These are phyloP conservation scores for Ophiocordyceps unilateralis DNA, from an alignment of 2,329 filamentous ascomycete species.

Conservation along the genomic window DNA sequence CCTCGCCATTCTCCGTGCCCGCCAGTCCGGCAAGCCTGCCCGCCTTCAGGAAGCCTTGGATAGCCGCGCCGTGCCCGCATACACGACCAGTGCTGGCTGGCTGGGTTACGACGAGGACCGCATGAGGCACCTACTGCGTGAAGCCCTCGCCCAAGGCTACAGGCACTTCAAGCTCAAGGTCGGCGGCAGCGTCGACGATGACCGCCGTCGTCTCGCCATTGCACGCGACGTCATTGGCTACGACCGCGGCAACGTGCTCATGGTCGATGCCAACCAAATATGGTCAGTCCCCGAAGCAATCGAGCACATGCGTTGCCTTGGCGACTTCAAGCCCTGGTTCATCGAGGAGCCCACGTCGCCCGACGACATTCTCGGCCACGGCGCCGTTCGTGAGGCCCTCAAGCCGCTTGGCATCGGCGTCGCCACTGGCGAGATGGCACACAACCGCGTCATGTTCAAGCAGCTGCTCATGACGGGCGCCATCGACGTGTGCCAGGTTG, in stretches of 20 bases:
- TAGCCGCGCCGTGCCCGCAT: conserved; percentile 67
- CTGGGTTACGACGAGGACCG: conserved; percentile 80
- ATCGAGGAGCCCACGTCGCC: conserved; percentile 89
- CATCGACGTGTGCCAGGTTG: conserved; percentile 78
- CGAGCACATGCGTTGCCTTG: conserved; percentile 66
- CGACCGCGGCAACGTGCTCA: conserved; percentile 68
- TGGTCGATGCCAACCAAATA: conserved; percentile 88
- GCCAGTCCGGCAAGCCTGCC: conserved; percentile 49
- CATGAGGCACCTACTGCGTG: conserved; percentile 56
- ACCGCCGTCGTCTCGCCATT: conserved; percentile 52
- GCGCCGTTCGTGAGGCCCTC: conserved; percentile 66
- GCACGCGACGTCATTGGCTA: conserved; percentile 68
- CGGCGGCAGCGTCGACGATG: conserved; percentile 53
- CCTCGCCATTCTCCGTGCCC: conserved; percentile 47
- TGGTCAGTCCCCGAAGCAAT: conserved; percentile 87
- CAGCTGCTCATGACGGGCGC: conserved; percentile 66
- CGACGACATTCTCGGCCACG: conserved; percentile 80
- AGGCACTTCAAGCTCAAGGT: conserved; percentile 86
- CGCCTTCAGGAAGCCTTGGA: conserved; percentile 58
- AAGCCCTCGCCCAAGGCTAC: conserved; percentile 65
- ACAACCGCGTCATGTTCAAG: conserved; percentile 90
- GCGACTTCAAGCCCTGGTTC: conserved; percentile 79
- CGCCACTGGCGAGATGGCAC: conserved; percentile 88
- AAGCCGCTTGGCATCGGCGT: conserved; percentile 61
- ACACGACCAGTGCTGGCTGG: conserved; percentile 84